Evolutionary conservation across 2,329 filamentous ascomycete species (phyloP).

Genomic region (Hymenoscyphus salicellus): DNA sequence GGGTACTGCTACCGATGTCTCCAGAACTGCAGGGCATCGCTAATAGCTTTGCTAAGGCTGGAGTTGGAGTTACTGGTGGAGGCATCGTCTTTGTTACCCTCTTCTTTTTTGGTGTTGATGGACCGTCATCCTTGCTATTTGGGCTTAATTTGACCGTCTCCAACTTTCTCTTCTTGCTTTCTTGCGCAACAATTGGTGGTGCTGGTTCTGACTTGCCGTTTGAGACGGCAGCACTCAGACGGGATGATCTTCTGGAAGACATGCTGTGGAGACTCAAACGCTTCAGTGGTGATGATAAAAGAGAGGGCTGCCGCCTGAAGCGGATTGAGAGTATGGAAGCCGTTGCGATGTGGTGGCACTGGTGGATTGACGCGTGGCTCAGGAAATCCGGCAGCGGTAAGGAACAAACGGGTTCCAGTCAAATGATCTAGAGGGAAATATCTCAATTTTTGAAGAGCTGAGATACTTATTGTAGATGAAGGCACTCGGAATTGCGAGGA

Average conservation of each 20-base stretch:
- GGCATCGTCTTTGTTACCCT: conserved; percentile 13
- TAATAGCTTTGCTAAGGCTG: conserved; percentile 47
- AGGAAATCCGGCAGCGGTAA: not conserved
- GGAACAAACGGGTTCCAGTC: not conserved
- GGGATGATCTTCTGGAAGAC: conserved; percentile 32
- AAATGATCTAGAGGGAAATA: not conserved
- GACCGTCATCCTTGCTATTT: conserved; percentile 14
- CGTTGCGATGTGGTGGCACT: not conserved
- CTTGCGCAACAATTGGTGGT: conserved; percentile 18
- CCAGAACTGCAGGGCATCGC: conserved; percentile 42
- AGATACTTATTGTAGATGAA: not conserved
- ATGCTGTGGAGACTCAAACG: conserved; percentile 16
- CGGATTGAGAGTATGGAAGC: conserved; percentile 5
- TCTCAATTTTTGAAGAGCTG: not conserved
- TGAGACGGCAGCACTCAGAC: conserved; percentile 23
- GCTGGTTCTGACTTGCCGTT: conserved; percentile 16
- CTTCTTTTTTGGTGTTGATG: conserved; percentile 34
- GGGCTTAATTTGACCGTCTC: conserved; percentile 13
- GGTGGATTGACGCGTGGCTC: not conserved
- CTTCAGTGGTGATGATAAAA: conserved; percentile 9
- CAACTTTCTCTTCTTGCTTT: conserved; percentile 29
- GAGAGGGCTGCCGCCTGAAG: conserved; percentile 22
- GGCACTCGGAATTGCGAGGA: not conserved
- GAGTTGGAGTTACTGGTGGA: conserved; percentile 47
- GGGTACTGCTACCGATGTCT: conserved; percentile 39